phyloP scores from a whole-genome alignment of 2,329 filamentous ascomycete genomes.

The Fusarium nelsonii region DNA sequence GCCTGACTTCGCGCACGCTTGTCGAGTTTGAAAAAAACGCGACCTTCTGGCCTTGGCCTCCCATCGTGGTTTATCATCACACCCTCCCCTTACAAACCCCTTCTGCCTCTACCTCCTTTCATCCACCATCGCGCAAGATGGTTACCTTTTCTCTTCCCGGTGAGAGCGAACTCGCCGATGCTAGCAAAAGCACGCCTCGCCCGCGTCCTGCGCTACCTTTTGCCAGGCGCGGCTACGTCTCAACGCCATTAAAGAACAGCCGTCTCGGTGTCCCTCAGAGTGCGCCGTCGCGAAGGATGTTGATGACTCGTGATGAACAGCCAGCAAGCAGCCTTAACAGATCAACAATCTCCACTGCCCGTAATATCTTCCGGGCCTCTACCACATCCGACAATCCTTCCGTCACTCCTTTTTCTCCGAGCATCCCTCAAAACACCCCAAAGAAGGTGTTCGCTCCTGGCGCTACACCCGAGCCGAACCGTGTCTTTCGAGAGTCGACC shows the following conservation, averaged over 20 bases:
- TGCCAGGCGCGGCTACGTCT: conserved; percentile 57
- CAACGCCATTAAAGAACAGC: conserved; percentile 54
- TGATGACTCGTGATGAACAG: conserved; percentile 53
- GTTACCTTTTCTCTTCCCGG: conserved; percentile 57
- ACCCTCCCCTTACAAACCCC: conserved; percentile 21
- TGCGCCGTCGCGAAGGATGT: conserved; percentile 53
- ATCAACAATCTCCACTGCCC: conserved; percentile 53
- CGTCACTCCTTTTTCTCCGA: conserved; percentile 59
- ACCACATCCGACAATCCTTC: conserved; percentile 52
- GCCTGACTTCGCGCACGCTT: conserved; percentile 6
- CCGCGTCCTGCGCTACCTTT: conserved; percentile 59
- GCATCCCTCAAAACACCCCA: conserved; percentile 58
- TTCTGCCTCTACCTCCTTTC: conserved; percentile 10
- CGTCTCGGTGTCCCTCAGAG: conserved; percentile 56
- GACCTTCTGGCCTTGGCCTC: conserved; percentile 31
- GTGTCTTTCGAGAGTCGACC: conserved; percentile 59
- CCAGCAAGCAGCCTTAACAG: conserved; percentile 54
- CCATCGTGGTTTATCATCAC: conserved; percentile 27
- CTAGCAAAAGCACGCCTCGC: conserved; percentile 53
- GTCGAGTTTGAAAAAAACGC: conserved; percentile 32
- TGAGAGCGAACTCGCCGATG: conserved; percentile 51
- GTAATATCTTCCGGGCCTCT: conserved; percentile 60
- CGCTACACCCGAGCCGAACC: conserved; percentile 59
- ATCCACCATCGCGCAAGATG: conserved; percentile 46
- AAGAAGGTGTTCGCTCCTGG: conserved; percentile 63